These are phyloP conservation scores for Monilinia polystroma DNA, from an alignment of 2,329 filamentous ascomycete species.

Conservation along the genomic window DNA sequence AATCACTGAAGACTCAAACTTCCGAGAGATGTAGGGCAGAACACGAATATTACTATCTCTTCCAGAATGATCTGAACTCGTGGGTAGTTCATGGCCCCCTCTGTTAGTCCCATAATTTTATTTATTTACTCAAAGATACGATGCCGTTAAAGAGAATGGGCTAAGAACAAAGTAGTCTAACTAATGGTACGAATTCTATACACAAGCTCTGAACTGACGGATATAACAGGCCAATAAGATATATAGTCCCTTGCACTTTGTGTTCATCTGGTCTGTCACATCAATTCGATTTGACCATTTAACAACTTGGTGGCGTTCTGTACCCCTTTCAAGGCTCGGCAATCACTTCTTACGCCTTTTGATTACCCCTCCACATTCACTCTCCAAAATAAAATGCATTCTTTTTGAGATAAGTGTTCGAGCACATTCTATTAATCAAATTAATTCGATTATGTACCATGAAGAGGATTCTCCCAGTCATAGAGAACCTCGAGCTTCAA, in stretches of 20 bases:
- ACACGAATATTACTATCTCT: neutral
- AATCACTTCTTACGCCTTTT: neutral
- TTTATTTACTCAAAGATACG: neutral
- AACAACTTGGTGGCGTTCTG: neutral
- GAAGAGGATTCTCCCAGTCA: neutral
- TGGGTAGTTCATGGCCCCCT: constrained; percentile 7
- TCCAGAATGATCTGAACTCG: neutral
- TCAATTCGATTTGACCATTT: neutral
- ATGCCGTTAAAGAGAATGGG: neutral
- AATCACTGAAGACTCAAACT: neutral
- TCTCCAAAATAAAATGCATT: constrained; percentile 2
- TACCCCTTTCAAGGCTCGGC: neutral
- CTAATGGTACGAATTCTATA: neutral
- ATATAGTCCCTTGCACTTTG: neutral
- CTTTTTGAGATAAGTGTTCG: neutral
- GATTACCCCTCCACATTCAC: neutral
- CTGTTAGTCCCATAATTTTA: neutral
- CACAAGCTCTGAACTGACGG: neutral
- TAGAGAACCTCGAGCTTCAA: constrained; percentile 9
- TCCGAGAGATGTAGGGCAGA: neutral
- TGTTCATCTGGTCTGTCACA: neutral
- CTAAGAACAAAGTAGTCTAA: neutral
- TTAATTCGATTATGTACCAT: constrained; percentile 3
- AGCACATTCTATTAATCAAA: neutral
- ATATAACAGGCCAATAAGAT: neutral